A percentile compares a stretch with the other conserved stretches of the same genome.
Conservation (phyloP, 2,329 filamentous ascomycete genomes). For the Rhytidhysteron rufulum region DNA sequence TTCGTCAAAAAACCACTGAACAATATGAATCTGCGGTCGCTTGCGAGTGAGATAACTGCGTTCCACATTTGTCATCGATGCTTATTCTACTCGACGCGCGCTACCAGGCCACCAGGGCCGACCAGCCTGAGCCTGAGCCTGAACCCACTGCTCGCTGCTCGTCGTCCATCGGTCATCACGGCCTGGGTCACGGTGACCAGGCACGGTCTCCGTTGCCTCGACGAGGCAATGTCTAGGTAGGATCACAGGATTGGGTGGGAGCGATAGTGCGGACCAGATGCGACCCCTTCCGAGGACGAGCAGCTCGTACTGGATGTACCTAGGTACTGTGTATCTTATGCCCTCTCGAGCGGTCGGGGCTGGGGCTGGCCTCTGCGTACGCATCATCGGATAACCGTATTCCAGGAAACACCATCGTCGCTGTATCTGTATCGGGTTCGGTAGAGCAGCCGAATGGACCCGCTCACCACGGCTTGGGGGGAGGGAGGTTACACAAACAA, state of each 20-base stretch:
- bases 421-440: slow-evolving; percentile 23
- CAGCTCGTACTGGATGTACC: no score
- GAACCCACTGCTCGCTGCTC: background rate
- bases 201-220: background rate
- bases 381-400: background rate
- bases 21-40: no score
- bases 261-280: background rate
- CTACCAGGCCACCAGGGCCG: no score
- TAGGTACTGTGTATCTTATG: no score
- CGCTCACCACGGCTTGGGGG: slow-evolving; percentile 12
- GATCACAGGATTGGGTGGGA: background rate
- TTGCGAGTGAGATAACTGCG: no score
- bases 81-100: background rate
- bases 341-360: no score
- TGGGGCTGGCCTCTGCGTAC: background rate
- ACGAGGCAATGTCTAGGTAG: background rate
- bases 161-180: background rate
- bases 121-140: no score
- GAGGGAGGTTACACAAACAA: slow-evolving; percentile 21
- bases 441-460: slow-evolving; percentile 18
- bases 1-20: no score
- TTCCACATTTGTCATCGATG: slow-evolving; percentile 7
- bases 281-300: background rate
- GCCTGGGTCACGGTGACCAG: no score
- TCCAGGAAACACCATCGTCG: no score